A percentile compares a stretch with the other conserved stretches of the same genome.
These are phyloP conservation scores for Monosporozyma siamensis DNA, from an alignment of 805 yeast species.

Conservation along the genomic window DNA sequence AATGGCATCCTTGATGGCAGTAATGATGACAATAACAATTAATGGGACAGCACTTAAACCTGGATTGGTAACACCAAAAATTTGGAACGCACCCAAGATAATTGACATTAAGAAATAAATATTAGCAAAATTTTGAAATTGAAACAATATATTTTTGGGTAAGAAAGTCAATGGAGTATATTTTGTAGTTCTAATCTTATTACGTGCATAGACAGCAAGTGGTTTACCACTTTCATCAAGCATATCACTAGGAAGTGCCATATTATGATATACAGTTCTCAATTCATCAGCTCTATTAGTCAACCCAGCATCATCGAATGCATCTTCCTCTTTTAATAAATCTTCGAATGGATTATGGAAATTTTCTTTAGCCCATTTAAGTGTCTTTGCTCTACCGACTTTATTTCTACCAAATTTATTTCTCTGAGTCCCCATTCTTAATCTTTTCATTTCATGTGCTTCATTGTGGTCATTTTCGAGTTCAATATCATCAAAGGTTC, in stretches of 20 bases:
- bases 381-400: constrained; percentile 50
- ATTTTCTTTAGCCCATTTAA: constrained; percentile 39
- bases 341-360: constrained; percentile 30
- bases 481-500: constrained; percentile 21
- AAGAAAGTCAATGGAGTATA: constrained; percentile 84
- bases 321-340: constrained; percentile 17
- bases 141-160: constrained; percentile 73
- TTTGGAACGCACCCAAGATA: constrained; percentile 66
- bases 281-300: constrained; percentile 33
- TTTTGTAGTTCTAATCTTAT: constrained; percentile 90
- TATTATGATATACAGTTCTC: constrained; percentile 51
- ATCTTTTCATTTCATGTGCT: constrained; percentile 47
- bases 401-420: constrained; percentile 60
- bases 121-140: constrained; percentile 86
- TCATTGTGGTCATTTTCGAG: constrained; percentile 15
- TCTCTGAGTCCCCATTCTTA: constrained; percentile 88
- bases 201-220: constrained; percentile 57
- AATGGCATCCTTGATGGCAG: constrained; percentile 71
- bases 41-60: constrained; percentile 68
- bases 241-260: constrained; percentile 48
- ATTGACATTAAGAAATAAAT: constrained; percentile 72
- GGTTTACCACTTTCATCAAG: constrained; percentile 57
- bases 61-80: constrained; percentile 77
- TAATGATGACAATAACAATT: constrained; percentile 63
- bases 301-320: constrained; percentile 29